phyloP scores from a whole-genome alignment of 2,329 filamentous ascomycete species.

The Epichloe hybrida region DNA sequence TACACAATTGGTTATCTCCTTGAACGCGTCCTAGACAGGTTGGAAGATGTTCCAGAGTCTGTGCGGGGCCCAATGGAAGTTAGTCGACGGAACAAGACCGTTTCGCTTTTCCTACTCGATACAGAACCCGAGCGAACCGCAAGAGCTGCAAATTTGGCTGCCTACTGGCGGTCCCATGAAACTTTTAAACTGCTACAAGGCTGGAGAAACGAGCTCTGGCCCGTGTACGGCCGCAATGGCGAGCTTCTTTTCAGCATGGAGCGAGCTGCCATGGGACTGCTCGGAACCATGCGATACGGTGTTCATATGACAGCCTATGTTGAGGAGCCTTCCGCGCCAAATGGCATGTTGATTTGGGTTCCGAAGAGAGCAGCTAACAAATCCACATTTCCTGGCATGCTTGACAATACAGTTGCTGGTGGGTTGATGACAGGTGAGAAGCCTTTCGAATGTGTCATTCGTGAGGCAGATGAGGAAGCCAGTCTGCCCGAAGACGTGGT shows the following conservation, averaged over 20 bases:
- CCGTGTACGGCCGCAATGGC: constrained; percentile 54
- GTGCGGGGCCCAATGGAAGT: constrained; percentile 48
- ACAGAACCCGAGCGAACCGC: constrained; percentile 32
- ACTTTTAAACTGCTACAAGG: constrained; percentile 62
- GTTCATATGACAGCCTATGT: constrained; percentile 71
- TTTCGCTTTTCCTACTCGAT: constrained; percentile 47
- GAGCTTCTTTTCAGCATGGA: constrained; percentile 63
- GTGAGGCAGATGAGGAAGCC: constrained; percentile 84
- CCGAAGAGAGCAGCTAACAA: constrained; percentile 64
- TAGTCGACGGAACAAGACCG: constrained; percentile 43
- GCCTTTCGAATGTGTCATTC: constrained; percentile 67
- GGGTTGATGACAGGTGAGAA: constrained; percentile 65
- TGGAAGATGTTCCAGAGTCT: constrained; percentile 31
- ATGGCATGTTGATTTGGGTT: constrained; percentile 70
- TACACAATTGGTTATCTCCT: constrained; percentile 50
- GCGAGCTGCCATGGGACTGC: constrained; percentile 57
- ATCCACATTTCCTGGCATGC: constrained; percentile 77
- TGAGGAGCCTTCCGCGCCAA: constrained; percentile 20
- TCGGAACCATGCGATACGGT: constrained; percentile 67
- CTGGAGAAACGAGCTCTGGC: constrained; percentile 73
- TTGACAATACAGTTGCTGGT: constrained; percentile 89
- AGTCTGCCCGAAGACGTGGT: constrained; percentile 60
- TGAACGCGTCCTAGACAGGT: constrained; percentile 33
- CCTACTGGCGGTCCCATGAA: constrained; percentile 54
- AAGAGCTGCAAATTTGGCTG: constrained; percentile 3